Base-by-base conservation (phyloP, 1,284 basidiomycete genomes). In the Cerioporus squamosus region DNA sequence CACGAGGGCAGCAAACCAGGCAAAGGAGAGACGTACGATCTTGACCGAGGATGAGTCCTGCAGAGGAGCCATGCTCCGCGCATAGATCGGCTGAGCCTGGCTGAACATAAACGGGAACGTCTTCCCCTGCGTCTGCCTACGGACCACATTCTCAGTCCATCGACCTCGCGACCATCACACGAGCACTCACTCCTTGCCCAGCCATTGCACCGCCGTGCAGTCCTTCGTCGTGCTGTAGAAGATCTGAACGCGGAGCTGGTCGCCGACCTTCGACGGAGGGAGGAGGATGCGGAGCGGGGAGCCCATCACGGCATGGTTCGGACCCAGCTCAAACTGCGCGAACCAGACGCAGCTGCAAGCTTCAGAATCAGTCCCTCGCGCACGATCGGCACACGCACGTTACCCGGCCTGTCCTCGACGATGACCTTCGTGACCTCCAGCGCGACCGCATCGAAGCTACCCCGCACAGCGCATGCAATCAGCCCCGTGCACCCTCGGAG, bases 201-300 rank as follows among this genome's bases (percentile, higher is more conserved):
- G 82, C 95, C 96, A 99, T 60, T 97, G 96, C n/a, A 99, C 78
- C 1, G 96, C 94, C 12, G 88, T 92, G 72, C 88, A 91, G 31
- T 87, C 78, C 57, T 85, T 78, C 5, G 93, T 93, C 1, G 95
- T 97, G 38, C 81, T 80, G 72, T 95, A 95, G 44, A 67, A 73
- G 58, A 97, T 78, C 33, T 78, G 80, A 50, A 94, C 79, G n/a
- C 79, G 76, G 33, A 88, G 67, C 2, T 72, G 76, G 23, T 83
- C 74, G 4, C 80, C 85, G 26, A 71, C 68, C 39, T 73, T 72
- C 1, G 71, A 68, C 0, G 82, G 77, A 4, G 29, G 29, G 15
- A 94, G 74, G 10, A 76, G 60, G 36, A 92, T 75, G 51, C 76
- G 79, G 49, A 93, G 72, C 0, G 90, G 83, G 8, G 86, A 86